A percentile compares a stretch with the other conserved stretches of the same genome.
phyloP scores from a whole-genome alignment of 2,329 filamentous ascomycete genomes.

The Atkinsonella texensis region DNA sequence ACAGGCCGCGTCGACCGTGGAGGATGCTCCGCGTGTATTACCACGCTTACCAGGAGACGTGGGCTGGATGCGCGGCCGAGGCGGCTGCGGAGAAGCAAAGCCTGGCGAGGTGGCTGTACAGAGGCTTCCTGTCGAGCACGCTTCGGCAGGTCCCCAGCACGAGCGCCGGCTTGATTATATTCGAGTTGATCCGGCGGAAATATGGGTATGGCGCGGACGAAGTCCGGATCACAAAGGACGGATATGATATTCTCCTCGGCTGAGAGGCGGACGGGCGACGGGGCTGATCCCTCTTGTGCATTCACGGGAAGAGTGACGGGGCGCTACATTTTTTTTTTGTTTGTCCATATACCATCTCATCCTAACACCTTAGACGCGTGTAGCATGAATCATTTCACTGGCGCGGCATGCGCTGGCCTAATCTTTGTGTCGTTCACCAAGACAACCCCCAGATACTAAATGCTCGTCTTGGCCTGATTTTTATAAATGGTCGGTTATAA shows the following conservation, averaged over 20 bases:
- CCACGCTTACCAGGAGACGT: slow-evolving; percentile 58
- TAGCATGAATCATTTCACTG: no score
- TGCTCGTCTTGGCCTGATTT: no score
- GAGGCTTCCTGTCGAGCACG: slow-evolving; percentile 60
- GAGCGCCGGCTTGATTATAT: slow-evolving; percentile 65
- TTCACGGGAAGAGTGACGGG: background rate
- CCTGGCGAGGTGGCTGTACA: slow-evolving; percentile 53
- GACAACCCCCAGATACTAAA: no score
- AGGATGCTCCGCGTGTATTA: slow-evolving; percentile 54
- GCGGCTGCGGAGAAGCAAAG: slow-evolving; percentile 44
- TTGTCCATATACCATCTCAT: no score
- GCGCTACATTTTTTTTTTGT: no score
- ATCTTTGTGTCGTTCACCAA: no score
- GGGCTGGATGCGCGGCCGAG: slow-evolving; percentile 44
- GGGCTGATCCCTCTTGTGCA: background rate
- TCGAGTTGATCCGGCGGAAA: slow-evolving; percentile 63
- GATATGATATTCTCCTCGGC: slow-evolving; percentile 56
- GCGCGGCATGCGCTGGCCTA: no score
- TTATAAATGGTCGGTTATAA: no score
- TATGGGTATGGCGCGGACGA: slow-evolving; percentile 53
- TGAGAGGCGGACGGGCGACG: slow-evolving; percentile 5
- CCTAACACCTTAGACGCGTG: no score
- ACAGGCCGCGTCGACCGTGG: slow-evolving; percentile 26
- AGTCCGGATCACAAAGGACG: slow-evolving; percentile 54
- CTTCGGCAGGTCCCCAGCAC: slow-evolving; percentile 66